A percentile compares a stretch with the other conserved stretches of the same genome.
Conservation (phyloP, 1,284 basidiomycete species). For the Cerrena zonata region DNA sequence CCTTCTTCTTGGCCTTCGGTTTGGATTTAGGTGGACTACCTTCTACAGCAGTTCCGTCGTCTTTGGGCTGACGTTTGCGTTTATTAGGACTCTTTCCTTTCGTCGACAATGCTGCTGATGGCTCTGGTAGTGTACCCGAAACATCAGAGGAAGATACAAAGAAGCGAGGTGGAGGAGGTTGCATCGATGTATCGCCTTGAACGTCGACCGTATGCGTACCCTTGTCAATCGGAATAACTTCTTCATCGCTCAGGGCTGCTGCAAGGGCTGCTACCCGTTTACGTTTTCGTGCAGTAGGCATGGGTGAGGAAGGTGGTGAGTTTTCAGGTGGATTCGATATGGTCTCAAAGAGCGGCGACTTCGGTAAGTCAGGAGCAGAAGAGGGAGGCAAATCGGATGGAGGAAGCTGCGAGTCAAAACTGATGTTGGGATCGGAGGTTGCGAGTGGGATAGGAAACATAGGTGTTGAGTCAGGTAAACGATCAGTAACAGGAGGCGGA, state of each 20-base stretch:
- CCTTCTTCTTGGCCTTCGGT: conserved; percentile 11
- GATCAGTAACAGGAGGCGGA: conserved; percentile 4
- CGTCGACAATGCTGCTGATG: background rate
- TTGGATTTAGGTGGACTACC: conserved; percentile 4
- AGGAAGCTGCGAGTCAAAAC: conserved; percentile 24
- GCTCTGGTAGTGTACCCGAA: conserved; percentile 11
- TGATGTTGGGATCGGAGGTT: conserved; percentile 23
- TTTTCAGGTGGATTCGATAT: background rate
- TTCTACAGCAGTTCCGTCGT: conserved; percentile 1
- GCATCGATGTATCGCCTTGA: background rate
- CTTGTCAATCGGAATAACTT: background rate
- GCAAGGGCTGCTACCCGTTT: conserved; percentile 18
- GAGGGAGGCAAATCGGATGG: conserved; percentile 30
- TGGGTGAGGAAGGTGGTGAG: conserved; percentile 10
- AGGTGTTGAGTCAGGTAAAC: conserved; percentile 20
- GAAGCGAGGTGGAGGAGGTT: conserved; percentile 12
- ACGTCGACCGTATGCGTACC: background rate
- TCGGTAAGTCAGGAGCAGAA: conserved; percentile 12
- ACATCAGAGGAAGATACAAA: conserved; percentile 12
- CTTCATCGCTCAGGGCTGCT: conserved; percentile 14
- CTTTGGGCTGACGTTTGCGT: conserved; percentile 7
- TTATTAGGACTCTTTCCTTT: conserved; percentile 3
- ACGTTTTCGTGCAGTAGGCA: conserved; percentile 25
- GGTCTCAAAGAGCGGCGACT: conserved; percentile 9
- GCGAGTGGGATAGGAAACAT: conserved; percentile 21